phyloP scores from a whole-genome alignment of 2,329 filamentous ascomycete genomes.

The Hypoxylon sp. region DNA sequence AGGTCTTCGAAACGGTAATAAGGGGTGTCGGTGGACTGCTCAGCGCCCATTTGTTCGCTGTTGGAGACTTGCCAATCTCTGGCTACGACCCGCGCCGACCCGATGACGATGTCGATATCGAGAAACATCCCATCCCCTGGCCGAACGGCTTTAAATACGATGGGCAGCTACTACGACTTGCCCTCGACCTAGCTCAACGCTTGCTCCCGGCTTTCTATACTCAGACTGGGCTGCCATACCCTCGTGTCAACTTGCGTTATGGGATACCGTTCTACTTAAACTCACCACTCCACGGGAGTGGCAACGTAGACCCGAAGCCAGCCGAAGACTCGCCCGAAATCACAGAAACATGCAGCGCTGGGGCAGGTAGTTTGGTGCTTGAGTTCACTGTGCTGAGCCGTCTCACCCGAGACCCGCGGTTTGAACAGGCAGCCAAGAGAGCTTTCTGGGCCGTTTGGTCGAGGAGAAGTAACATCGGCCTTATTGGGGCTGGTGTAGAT shows the following conservation, averaged over 20 bases:
- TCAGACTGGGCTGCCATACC: slow-evolving; percentile 90
- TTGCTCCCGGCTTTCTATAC: slow-evolving; percentile 94
- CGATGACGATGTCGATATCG: slow-evolving; percentile 59
- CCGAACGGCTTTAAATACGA: slow-evolving; percentile 83
- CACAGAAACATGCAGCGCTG: slow-evolving; percentile 96
- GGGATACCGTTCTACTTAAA: slow-evolving; percentile 94
- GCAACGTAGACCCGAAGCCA: slow-evolving; percentile 55
- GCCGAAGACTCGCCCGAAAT: slow-evolving; percentile 71
- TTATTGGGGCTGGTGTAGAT: slow-evolving; percentile 93
- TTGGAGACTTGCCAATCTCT: slow-evolving; percentile 87
- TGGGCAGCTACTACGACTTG: slow-evolving; percentile 89
- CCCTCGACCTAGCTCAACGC: slow-evolving; percentile 84
- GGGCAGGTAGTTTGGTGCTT: slow-evolving; percentile 92
- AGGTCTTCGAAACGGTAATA: slow-evolving; percentile 98
- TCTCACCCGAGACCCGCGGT: slow-evolving; percentile 86
- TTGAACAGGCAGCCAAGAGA: slow-evolving; percentile 88
- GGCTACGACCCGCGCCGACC: slow-evolving; percentile 72
- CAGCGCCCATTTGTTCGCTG: slow-evolving; percentile 92
- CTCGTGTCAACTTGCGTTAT: slow-evolving; percentile 88
- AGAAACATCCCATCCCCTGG: slow-evolving; percentile 74
- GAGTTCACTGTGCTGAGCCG: slow-evolving; percentile 93
- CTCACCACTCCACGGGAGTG: slow-evolving; percentile 77
- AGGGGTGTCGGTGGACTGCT: slow-evolving; percentile 89
- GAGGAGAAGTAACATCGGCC: slow-evolving; percentile 82
- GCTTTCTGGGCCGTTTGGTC: slow-evolving; percentile 99